A percentile compares a stretch with the other conserved stretches of the same genome.
Evolutionary conservation across 352 stramenopile species (phyloP).

Genomic region (Pythium rhizo-oryzae): DNA sequence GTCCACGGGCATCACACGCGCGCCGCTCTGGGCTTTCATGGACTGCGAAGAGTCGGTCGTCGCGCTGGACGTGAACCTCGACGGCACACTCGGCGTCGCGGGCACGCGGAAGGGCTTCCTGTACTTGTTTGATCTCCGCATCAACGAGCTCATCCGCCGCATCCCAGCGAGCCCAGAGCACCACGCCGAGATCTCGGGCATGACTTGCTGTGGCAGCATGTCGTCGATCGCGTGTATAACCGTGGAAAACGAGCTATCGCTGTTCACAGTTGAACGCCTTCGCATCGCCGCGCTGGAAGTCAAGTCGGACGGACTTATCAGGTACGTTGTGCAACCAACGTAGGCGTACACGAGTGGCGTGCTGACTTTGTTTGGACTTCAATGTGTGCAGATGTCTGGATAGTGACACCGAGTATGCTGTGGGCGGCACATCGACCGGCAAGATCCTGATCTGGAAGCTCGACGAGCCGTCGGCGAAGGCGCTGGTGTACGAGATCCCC

Average conservation of each 20-base stretch:
- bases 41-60: constrained; percentile 77
- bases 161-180: constrained; percentile 60
- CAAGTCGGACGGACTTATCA: constrained; percentile 56
- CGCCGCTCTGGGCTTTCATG: constrained; percentile 69
- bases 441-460: constrained; percentile 86
- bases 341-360: too few relatives aligned
- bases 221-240: constrained; percentile 67
- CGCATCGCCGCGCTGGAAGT: constrained; percentile 60
- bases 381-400: constrained; percentile 59
- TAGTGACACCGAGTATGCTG: constrained; percentile 76
- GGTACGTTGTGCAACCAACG: constrained; percentile 35
- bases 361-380: not conserved
- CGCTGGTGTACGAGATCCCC: constrained; percentile 77
- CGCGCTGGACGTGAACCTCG: constrained; percentile 65
- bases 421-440: constrained; percentile 72
- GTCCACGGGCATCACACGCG: constrained; percentile 59
- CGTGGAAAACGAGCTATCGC: constrained; percentile 64
- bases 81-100: constrained; percentile 61
- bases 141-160: constrained; percentile 63
- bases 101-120: constrained; percentile 73
- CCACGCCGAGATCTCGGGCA: constrained; percentile 51
- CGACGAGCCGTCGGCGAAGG: constrained; percentile 59
- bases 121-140: constrained; percentile 73
- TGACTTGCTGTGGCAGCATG: constrained; percentile 67
- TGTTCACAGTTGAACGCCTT: constrained; percentile 69